Evolutionary conservation across 140 eudicot species (phyloP).

Genomic region (Senecio squalidus): DNA sequence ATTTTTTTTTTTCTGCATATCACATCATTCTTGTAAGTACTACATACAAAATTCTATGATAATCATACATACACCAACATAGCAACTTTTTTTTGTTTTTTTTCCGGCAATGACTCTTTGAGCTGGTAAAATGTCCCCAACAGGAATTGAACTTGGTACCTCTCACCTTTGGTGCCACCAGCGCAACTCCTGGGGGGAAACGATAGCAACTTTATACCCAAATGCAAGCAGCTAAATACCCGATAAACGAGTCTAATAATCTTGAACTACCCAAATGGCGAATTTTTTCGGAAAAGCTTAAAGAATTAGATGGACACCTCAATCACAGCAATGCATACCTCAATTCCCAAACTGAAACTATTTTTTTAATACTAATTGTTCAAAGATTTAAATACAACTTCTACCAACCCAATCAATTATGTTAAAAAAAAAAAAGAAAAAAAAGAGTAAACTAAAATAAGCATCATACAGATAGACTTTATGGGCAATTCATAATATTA

Average conservation of each 20-base stretch:
- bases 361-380: not conserved
- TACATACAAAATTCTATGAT: not conserved
- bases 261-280: slow-evolving; percentile 20
- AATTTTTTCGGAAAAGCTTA: slow-evolving; percentile 4
- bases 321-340: slow-evolving; percentile 25
- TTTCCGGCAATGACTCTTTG: too few relatives aligned
- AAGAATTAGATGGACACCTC: slow-evolving; percentile 31
- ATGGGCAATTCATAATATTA: slow-evolving; percentile 14
- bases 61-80: slow-evolving; percentile 4
- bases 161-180: too few relatives aligned
- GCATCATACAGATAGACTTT: slow-evolving; percentile 29
- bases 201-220: slow-evolving; percentile 9
- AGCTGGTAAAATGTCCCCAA: too few relatives aligned
- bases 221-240: not conserved
- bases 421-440: slow-evolving; percentile 10
- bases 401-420: slow-evolving; percentile 26
- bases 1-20: slow-evolving; percentile 26
- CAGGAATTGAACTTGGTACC: too few relatives aligned
- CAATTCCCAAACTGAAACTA: slow-evolving; percentile 13
- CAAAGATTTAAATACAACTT: slow-evolving; percentile 15
- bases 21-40: not conserved
- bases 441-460: not conserved
- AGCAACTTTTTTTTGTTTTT: too few relatives aligned
- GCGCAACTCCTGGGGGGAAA: not conserved
- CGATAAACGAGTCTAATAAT: slow-evolving; percentile 5